Conservation (phyloP, 768 basidiomycete genomes). For the Suillus placidus region DNA sequence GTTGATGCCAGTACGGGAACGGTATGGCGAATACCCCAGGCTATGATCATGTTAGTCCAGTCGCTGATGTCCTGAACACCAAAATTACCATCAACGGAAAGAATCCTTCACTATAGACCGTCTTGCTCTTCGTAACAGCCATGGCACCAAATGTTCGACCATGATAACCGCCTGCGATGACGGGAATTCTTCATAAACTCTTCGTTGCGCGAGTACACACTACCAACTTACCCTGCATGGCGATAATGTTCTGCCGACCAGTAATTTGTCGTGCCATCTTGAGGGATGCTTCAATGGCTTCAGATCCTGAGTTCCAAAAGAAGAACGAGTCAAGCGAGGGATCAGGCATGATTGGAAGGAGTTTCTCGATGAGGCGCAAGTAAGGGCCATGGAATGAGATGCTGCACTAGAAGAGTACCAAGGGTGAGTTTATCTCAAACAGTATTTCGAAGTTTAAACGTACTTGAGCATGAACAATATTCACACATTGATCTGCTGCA, state of each 20-base stretch:
- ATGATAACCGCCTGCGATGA: conserved; percentile 72
- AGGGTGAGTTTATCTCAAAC: not conserved
- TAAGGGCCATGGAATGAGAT: conserved; percentile 89
- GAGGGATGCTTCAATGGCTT: conserved; percentile 87
- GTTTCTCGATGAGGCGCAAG: conserved; percentile 80
- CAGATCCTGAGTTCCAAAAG: conserved; percentile 96
- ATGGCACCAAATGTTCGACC: conserved; percentile 93
- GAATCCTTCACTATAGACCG: conserved; percentile 79
- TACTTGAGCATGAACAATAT: conserved; percentile 79
- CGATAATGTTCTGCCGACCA: conserved; percentile 83
- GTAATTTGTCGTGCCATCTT: conserved; percentile 85
- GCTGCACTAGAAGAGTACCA: conserved; percentile 63
- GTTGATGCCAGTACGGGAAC: conserved; percentile 94
- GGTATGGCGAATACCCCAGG: conserved; percentile 81
- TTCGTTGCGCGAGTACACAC: not conserved
- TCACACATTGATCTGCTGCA: conserved; percentile 86
- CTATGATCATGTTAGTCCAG: conserved; percentile 39
- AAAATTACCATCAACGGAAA: conserved; percentile 79
- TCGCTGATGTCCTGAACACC: not conserved
- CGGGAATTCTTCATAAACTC: not conserved
- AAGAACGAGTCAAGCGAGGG: conserved; percentile 93
- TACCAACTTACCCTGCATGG: conserved; percentile 73
- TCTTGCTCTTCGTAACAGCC: conserved; percentile 94
- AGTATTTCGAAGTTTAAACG: conserved; percentile 10
- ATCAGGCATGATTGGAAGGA: conserved; percentile 89